Percentiles rank a stretch among this genome's conserved stretches.
These are phyloP conservation scores for Stephanodiscus minutulus DNA, from an alignment of 108 stramenopile species.

Conservation along the genomic window DNA sequence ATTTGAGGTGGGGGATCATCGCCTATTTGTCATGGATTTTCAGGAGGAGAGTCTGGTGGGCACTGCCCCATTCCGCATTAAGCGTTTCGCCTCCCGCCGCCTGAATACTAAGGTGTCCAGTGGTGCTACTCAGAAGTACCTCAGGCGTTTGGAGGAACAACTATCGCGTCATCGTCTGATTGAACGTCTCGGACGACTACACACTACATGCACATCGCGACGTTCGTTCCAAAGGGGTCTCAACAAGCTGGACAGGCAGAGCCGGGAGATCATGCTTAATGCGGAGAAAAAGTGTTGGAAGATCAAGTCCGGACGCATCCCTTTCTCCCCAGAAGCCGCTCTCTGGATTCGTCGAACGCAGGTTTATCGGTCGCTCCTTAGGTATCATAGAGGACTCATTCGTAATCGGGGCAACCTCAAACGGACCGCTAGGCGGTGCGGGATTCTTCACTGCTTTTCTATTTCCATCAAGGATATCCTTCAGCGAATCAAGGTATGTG, in stretches of 20 bases:
- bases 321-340: constrained; percentile 14
- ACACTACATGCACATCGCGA: too few relatives aligned
- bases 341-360: constrained; percentile 14
- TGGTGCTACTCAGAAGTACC: neutral
- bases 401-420: neutral
- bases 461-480: neutral
- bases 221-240: neutral
- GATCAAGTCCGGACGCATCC: neutral
- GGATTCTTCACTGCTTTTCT: neutral
- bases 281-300: constrained; percentile 19
- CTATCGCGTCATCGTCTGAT: too few relatives aligned
- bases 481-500: neutral
- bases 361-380: neutral
- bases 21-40: constrained; percentile 9
- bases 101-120: constrained; percentile 9
- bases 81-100: neutral
- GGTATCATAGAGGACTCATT: neutral
- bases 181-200: too few relatives aligned
- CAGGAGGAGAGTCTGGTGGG: neutral
- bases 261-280: neutral
- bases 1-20: constrained; percentile 20
- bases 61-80: neutral
- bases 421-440: neutral
- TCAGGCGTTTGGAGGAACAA: neutral
- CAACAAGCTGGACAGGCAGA: constrained; percentile 3